These are phyloP conservation scores for Cutaneotrichosporon mucoides DNA, from an alignment of 1,284 basidiomycete species.

Conservation along the genomic window DNA sequence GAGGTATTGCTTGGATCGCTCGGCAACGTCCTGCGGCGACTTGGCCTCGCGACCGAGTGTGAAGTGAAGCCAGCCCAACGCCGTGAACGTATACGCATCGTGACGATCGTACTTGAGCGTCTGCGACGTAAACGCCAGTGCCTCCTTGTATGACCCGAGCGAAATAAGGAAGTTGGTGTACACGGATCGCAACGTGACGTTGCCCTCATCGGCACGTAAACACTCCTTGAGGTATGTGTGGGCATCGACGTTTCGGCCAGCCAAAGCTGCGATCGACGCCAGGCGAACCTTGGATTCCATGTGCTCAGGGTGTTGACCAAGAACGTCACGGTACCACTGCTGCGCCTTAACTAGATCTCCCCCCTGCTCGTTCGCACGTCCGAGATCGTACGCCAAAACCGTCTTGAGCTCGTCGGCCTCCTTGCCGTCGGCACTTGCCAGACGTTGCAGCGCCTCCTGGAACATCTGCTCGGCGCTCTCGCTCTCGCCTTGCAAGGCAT, in stretches of 20 bases:
- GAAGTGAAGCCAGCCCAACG: constrained; percentile 78
- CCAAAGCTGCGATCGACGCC: constrained; percentile 66
- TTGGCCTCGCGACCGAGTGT: constrained; percentile 65
- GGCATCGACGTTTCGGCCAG: constrained; percentile 70
- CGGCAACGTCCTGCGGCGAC: constrained; percentile 56
- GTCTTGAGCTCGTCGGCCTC: constrained; percentile 61
- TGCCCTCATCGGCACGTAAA: constrained; percentile 42
- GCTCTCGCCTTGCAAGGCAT: constrained; percentile 64
- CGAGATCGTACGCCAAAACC: constrained; percentile 81
- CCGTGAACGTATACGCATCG: constrained; percentile 86
- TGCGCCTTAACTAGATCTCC: constrained; percentile 67
- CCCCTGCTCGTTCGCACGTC: constrained; percentile 76
- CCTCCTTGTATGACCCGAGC: constrained; percentile 56
- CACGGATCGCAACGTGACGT: constrained; percentile 59
- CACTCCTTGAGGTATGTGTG: constrained; percentile 84
- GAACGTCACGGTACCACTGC: constrained; percentile 77
- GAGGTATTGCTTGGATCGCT: constrained; percentile 70
- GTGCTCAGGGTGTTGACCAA: constrained; percentile 84
- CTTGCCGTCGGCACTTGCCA: constrained; percentile 53
- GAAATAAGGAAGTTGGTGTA: constrained; percentile 77
- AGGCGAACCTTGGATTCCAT: constrained; percentile 89
- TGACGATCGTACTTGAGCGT: constrained; percentile 78
- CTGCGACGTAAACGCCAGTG: constrained; percentile 77
- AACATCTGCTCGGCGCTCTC: constrained; percentile 53
- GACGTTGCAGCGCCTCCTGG: constrained; percentile 47